A percentile compares a stretch with the other conserved stretches of the same genome.
Evolutionary conservation across 768 basidiomycete species (phyloP).

Genomic region (Pholiota conissans): DNA sequence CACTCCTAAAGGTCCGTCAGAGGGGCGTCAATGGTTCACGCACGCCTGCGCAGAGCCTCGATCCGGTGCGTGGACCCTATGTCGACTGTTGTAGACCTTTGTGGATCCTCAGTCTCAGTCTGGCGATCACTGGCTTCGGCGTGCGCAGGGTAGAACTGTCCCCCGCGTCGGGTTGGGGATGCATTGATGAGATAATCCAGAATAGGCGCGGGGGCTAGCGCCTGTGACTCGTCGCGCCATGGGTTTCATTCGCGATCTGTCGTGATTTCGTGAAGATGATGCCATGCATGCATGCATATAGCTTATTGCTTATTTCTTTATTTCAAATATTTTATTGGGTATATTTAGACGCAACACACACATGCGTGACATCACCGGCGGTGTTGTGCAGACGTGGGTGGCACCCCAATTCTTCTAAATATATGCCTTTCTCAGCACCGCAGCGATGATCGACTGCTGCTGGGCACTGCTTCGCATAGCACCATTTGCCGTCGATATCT

Average conservation of each 20-base stretch:
- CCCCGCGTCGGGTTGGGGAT: too few relatives aligned
- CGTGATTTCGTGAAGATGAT: neutral
- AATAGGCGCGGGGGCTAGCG: neutral
- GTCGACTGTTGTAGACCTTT: neutral
- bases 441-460: neutral
- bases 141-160: too few relatives aligned
- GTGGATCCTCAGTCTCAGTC: neutral
- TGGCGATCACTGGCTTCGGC: too few relatives aligned
- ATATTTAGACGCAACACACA: neutral
- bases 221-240: neutral
- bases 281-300: neutral
- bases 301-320: neutral
- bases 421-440: neutral
- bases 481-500: neutral
- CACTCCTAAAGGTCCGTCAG: neutral
- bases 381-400: neutral
- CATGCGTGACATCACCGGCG: conserved; percentile 8
- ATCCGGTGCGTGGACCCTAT: neutral
- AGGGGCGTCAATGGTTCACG: neutral
- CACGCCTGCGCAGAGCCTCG: neutral
- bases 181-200: neutral
- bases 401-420: neutral
- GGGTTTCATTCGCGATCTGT: neutral
- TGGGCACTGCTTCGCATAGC: too few relatives aligned
- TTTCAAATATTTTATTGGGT: neutral